phyloP scores from a whole-genome alignment of 768 basidiomycete genomes.

The Mycena amicta region DNA sequence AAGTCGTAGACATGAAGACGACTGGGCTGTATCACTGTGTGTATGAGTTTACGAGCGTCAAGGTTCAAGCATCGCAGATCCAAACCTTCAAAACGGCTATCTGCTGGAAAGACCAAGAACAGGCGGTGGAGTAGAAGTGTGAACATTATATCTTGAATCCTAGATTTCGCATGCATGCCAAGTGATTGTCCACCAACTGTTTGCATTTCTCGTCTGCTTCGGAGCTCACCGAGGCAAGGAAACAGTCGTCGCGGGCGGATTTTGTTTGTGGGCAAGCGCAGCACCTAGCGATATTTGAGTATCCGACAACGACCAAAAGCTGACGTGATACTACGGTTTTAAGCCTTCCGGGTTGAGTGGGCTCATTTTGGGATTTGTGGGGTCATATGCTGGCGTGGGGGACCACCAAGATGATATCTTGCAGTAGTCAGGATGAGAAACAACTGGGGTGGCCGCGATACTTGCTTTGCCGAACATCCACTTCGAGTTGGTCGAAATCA shows the following conservation, averaged over 20 bases:
- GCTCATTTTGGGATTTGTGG: constrained; percentile 78
- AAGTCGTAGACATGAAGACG: constrained; percentile 92
- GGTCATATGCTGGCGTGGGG: constrained; percentile 52
- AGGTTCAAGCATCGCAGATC: constrained; percentile 68
- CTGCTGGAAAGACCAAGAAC: constrained; percentile 74
- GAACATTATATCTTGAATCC: constrained; percentile 78
- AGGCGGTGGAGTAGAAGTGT: constrained; percentile 62
- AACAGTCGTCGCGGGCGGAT: constrained; percentile 90
- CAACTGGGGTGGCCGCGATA: too few species aligned
- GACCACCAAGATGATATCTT: constrained; percentile 65
- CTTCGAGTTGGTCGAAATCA: too few species aligned
- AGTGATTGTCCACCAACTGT: constrained; percentile 75
- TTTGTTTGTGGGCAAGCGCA: constrained; percentile 97
- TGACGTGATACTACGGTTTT: too few species aligned
- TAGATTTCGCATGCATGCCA: constrained; percentile 87
- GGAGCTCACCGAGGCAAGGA: constrained; percentile 68
- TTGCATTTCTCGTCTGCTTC: constrained; percentile 80
- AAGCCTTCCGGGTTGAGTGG: constrained; percentile 92
- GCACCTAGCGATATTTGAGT: constrained; percentile 69
- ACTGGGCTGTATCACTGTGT: constrained; percentile 93
- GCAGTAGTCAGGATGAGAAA: too few species aligned
- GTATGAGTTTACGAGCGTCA: constrained; percentile 97
- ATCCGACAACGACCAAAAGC: too few species aligned
- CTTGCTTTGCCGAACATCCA: too few species aligned
- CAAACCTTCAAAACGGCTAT: constrained; percentile 98